Base-by-base conservation (phyloP, 208 protist genomes). In the Crithidia thermophila region DNA sequence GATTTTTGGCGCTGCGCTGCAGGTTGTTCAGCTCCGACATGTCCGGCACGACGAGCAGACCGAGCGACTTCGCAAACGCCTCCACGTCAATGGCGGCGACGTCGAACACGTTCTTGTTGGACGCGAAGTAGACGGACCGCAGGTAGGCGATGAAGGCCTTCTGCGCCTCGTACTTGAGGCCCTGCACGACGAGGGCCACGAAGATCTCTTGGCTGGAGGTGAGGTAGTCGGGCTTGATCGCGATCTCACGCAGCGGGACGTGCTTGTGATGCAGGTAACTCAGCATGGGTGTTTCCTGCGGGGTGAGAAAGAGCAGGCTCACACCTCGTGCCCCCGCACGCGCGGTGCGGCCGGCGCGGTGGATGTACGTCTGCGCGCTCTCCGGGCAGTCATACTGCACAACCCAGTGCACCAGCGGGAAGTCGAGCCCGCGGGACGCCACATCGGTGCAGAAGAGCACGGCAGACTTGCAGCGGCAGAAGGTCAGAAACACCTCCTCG, bases 371-470 rank as follows among this genome's bases (percentile, higher is more conserved):
- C 53, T 98, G 85, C 28, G 95, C 96, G 67, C 98, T 96, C 36
- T 99, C 98, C 5, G 99, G 98, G 68, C 95, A 99, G 85, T 99
- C 99, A 47, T 98, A 91, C 87, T 99, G 98, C 40, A 99, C 68
- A 0, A 99, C 98, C 98, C 98, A 99, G 72, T 99, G 88, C 18
- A 99, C 98, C 2, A 88, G 70, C 30, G 98, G 97, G 65, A 99
- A 99, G 81, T 99, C 99, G 10, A 98, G 73, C 20, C 94, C 98
- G 50, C 99, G 93, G 0, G 99, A 98, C 9, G 98, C 99, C 16
- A 99, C 97, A 81, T 99, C 98, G 4, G 99, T 99, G 75, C 94
- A 99, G 36, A 99, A 90, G 16, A 99, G 92, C 20, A 99, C 90
- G 8, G 82, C 90, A 14, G 79, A 75, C 68, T 93, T 93, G 74